Base-by-base conservation (phyloP, 305 asterid genomes). In the Striga hermonthica region DNA sequence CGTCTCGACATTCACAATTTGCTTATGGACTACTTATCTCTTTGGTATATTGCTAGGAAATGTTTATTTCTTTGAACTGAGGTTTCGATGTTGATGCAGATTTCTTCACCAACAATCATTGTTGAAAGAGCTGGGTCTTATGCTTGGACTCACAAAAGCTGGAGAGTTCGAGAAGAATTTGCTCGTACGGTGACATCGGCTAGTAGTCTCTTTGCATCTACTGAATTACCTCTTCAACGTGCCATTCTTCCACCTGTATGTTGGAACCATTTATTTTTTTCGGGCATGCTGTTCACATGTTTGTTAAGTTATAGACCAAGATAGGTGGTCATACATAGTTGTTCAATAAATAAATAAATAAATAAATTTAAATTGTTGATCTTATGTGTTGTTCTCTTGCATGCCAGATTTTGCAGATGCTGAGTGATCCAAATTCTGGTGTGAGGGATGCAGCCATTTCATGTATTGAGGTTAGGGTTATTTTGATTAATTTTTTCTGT, bases 101-200 rank as follows among this genome's bases (percentile, higher is more conserved):
- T 94, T 67, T 94, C 99, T 78, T 90, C 95, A 64, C 97, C 99
- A 52, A 90, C 99, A 67, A 84, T 94, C 52, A 88, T 94, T 68
- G 99, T 94, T 72, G 99, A 94, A 82, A 82, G 99, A 75, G 95
- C 96, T 7, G 99, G 99, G 55, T 81, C 95, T 64, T 81, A 85
- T 75, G 97, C 97, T 70, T 93, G 97, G 99, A 75, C 81, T 59
- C 95, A 94, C 83, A 88, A 78, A 78, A 90, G 53, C 16, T n/a
- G n/a, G 13, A 13, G 16, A n/a, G 15, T 47, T 47, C 6, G 53
- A 47, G 53, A 47, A 11, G 15, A 47, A 14, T 6, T 47, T 47
- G 53, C 53, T 64, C 91, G 96, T 7, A 94, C 99, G 37, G 99
- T 94, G 69, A 84, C 95, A 47, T 47, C n/a, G 16, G 13, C 13